Percentiles rank a stretch among this genome's conserved stretches.
phyloP scores from a whole-genome alignment of 129 eudicot genomes.

The Lonicera japonica region DNA sequence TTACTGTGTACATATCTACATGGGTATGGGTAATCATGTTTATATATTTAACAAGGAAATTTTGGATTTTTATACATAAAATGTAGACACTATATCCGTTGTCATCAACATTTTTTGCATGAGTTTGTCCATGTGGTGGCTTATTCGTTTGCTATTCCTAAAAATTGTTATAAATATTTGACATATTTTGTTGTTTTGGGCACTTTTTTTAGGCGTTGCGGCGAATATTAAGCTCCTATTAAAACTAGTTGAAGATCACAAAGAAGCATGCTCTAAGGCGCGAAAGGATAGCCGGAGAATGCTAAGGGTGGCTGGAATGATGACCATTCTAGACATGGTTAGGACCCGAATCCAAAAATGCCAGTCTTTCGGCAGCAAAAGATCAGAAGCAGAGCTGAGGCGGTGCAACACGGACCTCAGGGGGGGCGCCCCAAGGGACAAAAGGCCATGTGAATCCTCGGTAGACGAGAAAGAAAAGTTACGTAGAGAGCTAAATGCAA shows the following conservation, averaged over 20 bases:
- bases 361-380: constrained; percentile 55
- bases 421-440: constrained; percentile 22
- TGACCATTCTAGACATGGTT: constrained; percentile 80
- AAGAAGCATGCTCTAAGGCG: constrained; percentile 56
- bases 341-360: constrained; percentile 59
- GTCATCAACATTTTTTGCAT: too few relatives aligned
- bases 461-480: constrained; percentile 55
- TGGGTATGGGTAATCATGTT: too few relatives aligned
- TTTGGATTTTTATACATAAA: too few relatives aligned
- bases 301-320: constrained; percentile 86
- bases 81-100: too few relatives aligned
- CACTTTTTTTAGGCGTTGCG: constrained; percentile 54
- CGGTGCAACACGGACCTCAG: constrained; percentile 45
- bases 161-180: too few relatives aligned
- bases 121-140: too few relatives aligned
- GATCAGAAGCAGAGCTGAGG: constrained; percentile 23
- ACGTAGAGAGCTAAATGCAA: constrained; percentile 33
- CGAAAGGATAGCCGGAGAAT: constrained; percentile 48
- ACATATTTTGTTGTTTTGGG: too few relatives aligned
- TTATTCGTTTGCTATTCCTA: too few relatives aligned
- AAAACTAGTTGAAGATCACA: constrained; percentile 77
- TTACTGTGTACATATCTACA: too few relatives aligned
- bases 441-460: constrained; percentile 11
- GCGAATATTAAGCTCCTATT: constrained; percentile 66
- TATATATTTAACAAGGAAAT: too few relatives aligned